Conservation (phyloP, 805 yeast genomes). For the Wickerhamomyces chambardii region DNA sequence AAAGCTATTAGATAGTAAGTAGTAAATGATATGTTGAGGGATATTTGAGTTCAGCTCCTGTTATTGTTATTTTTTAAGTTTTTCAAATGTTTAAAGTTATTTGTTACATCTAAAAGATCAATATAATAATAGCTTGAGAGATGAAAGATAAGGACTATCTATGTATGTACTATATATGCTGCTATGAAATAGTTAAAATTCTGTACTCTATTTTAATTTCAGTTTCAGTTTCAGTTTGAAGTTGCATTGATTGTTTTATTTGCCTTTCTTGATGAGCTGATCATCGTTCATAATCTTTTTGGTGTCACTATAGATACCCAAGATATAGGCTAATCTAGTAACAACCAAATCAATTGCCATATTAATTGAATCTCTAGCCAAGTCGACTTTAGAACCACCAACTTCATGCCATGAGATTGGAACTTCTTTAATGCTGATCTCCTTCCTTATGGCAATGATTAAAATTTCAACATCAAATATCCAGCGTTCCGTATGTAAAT, state of each 20-base stretch:
- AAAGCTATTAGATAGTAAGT: too few relatives aligned
- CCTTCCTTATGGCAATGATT: slow-evolving; percentile 67
- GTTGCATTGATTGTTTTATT: neutral
- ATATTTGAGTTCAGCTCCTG: too few relatives aligned
- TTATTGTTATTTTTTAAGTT: too few relatives aligned
- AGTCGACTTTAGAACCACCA: slow-evolving; percentile 87
- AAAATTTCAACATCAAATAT: slow-evolving; percentile 93
- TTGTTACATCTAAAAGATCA: too few relatives aligned
- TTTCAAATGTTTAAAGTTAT: too few relatives aligned
- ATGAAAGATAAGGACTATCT: too few relatives aligned
- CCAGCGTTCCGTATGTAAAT: slow-evolving; percentile 96
- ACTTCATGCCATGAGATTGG: slow-evolving; percentile 97
- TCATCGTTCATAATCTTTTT: neutral
- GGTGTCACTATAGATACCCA: slow-evolving; percentile 64
- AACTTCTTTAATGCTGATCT: slow-evolving; percentile 62
- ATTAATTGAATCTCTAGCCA: slow-evolving; percentile 80
- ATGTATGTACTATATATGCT: too few relatives aligned
- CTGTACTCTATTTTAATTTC: too few relatives aligned
- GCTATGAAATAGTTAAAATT: too few relatives aligned
- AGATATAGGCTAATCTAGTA: slow-evolving; percentile 77
- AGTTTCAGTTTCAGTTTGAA: too few relatives aligned
- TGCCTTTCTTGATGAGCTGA: neutral
- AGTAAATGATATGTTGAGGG: too few relatives aligned
- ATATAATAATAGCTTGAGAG: too few relatives aligned
- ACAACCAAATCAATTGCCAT: slow-evolving; percentile 95